Evolutionary conservation across 2,329 filamentous ascomycete species (phyloP).

Genomic region (Xylariomycetidae sp.): DNA sequence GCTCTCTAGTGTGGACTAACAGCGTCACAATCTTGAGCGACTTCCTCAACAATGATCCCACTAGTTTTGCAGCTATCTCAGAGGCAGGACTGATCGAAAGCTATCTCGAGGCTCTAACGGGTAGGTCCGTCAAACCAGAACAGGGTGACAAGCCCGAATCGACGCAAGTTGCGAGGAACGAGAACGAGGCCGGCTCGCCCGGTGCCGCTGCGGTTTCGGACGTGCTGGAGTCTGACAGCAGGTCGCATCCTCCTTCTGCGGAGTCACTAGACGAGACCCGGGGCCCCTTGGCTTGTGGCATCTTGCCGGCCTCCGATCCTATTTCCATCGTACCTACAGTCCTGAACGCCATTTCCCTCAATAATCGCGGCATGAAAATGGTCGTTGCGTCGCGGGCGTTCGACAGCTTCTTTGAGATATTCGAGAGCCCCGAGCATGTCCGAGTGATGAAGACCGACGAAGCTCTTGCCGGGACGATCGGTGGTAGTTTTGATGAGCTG

Average conservation of each 20-base stretch:
- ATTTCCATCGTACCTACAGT: constrained; percentile 83
- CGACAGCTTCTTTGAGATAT: constrained; percentile 90
- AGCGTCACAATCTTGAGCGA: constrained; percentile 87
- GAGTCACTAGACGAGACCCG: constrained; percentile 44
- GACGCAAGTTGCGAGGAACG: constrained; percentile 28
- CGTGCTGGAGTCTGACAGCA: constrained; percentile 32
- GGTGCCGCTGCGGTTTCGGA: constrained; percentile 36
- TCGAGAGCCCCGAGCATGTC: constrained; percentile 86
- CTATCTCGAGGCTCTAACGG: constrained; percentile 77
- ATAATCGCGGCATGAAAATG: constrained; percentile 79
- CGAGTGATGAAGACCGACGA: constrained; percentile 74
- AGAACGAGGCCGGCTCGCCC: constrained; percentile 31
- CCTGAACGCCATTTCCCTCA: constrained; percentile 90
- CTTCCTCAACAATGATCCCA: constrained; percentile 98
- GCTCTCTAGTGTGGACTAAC: constrained; percentile 93
- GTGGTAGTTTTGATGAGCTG: constrained; percentile 86
- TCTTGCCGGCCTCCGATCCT: constrained; percentile 82
- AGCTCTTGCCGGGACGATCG: constrained; percentile 66
- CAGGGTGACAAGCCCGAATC: constrained; percentile 26
- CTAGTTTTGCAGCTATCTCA: constrained; percentile 91
- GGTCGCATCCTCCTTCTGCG: constrained; percentile 49
- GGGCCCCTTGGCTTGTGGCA: constrained; percentile 58
- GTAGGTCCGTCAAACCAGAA: constrained; percentile 38
- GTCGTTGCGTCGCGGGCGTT: constrained; percentile 80
- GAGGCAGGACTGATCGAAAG: constrained; percentile 88